Evolutionary conservation across 2,329 filamentous ascomycete genomes (phyloP).

Genomic region (Colletotrichum falcatum): DNA sequence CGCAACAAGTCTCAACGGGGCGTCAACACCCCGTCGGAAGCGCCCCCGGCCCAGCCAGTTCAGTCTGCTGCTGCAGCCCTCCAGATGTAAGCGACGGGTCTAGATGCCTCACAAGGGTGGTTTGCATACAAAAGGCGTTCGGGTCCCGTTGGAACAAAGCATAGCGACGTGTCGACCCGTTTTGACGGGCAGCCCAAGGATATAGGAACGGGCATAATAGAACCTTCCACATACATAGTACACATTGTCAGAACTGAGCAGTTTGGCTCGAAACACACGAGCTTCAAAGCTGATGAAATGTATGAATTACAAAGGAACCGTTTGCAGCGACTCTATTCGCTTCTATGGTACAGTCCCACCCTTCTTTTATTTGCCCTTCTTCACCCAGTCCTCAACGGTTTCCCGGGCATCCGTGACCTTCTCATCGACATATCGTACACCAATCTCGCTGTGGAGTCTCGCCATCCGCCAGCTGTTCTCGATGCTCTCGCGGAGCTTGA

Average conservation of each 20-base stretch:
- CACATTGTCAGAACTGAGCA: neutral
- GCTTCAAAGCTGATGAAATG: constrained; percentile 19
- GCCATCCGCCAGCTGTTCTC: constrained; percentile 79
- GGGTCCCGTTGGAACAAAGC: constrained; percentile 20
- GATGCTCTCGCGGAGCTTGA: constrained; percentile 76
- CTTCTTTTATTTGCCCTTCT: constrained; percentile 79
- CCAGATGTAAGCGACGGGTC: constrained; percentile 20
- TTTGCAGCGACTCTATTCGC: constrained; percentile 39
- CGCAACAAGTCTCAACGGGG: constrained; percentile 51
- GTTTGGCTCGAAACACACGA: neutral
- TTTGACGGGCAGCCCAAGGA: constrained; percentile 12
- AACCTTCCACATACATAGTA: constrained; percentile 2
- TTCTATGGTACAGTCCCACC: constrained; percentile 41
- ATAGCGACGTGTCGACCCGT: constrained; percentile 28
- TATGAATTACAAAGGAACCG: constrained; percentile 42
- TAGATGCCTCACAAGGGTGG: neutral
- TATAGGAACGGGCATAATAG: constrained; percentile 7
- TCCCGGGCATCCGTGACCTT: constrained; percentile 83
- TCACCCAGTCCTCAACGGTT: constrained; percentile 88
- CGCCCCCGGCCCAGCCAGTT: constrained; percentile 40
- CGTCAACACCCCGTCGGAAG: constrained; percentile 25
- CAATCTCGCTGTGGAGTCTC: constrained; percentile 78
- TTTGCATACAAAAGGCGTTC: constrained; percentile 39
- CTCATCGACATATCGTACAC: constrained; percentile 79
- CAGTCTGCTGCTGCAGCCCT: constrained; percentile 41